Evolutionary conservation across 2,329 filamentous ascomycete genomes (phyloP), one percentile per base, ranked within the genome.

Genomic region (Shiraia sp.): DNA sequence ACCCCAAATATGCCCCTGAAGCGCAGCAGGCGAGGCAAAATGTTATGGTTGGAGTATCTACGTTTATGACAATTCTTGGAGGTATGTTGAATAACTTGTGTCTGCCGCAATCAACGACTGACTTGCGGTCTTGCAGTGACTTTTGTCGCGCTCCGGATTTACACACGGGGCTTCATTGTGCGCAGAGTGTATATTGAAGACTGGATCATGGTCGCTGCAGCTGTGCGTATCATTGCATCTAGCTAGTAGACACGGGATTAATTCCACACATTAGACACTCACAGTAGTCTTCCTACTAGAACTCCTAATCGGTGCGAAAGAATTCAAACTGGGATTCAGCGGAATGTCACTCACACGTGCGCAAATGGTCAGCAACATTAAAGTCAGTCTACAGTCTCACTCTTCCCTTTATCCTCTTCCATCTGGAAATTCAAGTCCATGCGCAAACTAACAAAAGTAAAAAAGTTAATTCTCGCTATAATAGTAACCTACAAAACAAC

Each of bases 101-200:
- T 22, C 10, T 16, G 24, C 10, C 6, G 17, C 7, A n/a, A 12
- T 2, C 4, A 23, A 13, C 2, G 3, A 24, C 35, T 48, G 12
- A 48, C 24, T 17, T 30, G 6, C 24, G 2, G 19, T n/a, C n/a
- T n/a, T n/a, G n/a, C n/a, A 60, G 52, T 52, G 35, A 40, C 47
- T 3, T 53, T 44, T 26, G 51, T 63, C 14, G 51, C 28, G 12
- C 39, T 63, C 17, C 52, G 57, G 26, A 27, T 61, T 9, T 53
- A 57, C 40, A 63, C 59, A 15, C 53, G 59, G 23, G 51, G 47
- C n/a, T 51, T 38, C 30, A 49, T 63, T 16, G 51, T 61, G 6
- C 40, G 53, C 3, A 61, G 54, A n/a, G 55, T 63, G 37, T 54
- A 55, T n/a, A 31, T 42, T 1, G 61, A 63, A 19, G 61, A 65